These are phyloP conservation scores for Smallanthus sonchifolius DNA, from an alignment of 129 eudicot genomes.

Conservation along the genomic window DNA sequence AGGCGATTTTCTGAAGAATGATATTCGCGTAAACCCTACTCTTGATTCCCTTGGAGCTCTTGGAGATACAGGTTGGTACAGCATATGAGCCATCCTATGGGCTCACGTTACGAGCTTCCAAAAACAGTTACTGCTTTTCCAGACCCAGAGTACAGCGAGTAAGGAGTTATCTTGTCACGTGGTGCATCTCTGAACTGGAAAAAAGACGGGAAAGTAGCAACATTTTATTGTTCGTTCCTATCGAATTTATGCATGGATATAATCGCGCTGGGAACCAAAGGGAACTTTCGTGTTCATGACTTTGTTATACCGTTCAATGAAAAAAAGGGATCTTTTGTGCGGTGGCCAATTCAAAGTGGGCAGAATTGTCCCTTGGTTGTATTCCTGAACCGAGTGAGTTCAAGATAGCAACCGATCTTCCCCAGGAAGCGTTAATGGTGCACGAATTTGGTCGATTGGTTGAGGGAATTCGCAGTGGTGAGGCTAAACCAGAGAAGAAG, in stretches of 20 bases:
- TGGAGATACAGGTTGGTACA: slow-evolving; percentile 53
- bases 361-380: slow-evolving; percentile 38
- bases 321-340: slow-evolving; percentile 37
- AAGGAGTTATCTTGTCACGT: slow-evolving; percentile 53
- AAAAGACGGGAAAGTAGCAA: slow-evolving; percentile 45
- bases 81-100: slow-evolving; percentile 56
- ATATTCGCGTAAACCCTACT: slow-evolving; percentile 51
- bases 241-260: slow-evolving; percentile 47
- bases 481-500: slow-evolving; percentile 41
- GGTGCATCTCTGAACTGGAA: slow-evolving; percentile 49
- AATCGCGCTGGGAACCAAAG: slow-evolving; percentile 47
- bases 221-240: slow-evolving; percentile 52
- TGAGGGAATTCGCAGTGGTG: slow-evolving; percentile 24
- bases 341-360: slow-evolving; percentile 32
- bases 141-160: slow-evolving; percentile 35
- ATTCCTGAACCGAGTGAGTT: slow-evolving; percentile 40
- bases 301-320: slow-evolving; percentile 53
- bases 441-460: slow-evolving; percentile 56
- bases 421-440: slow-evolving; percentile 69
- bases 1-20: slow-evolving; percentile 40
- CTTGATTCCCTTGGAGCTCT: slow-evolving; percentile 46
- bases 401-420: slow-evolving; percentile 32
- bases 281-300: slow-evolving; percentile 52
- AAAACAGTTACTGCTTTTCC: slow-evolving; percentile 43
- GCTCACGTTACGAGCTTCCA: slow-evolving; percentile 53